A percentile compares a stretch with the other conserved stretches of the same genome.
These are phyloP conservation scores for Truncatella angustata DNA, from an alignment of 2,329 filamentous ascomycete species.

Conservation along the genomic window DNA sequence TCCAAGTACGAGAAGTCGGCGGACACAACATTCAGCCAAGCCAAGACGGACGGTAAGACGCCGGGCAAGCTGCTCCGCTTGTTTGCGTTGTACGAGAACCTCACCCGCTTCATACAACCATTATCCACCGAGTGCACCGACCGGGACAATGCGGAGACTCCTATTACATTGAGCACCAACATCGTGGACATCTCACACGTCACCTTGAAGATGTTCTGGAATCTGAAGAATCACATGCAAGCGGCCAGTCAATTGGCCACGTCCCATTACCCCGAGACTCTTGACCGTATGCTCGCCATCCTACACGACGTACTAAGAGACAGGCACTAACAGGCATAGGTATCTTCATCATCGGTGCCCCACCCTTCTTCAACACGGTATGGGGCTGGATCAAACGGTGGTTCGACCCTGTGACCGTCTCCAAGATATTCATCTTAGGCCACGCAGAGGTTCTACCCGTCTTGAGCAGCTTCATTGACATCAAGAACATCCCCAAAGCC, in stretches of 20 bases:
- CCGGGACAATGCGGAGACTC: constrained; percentile 72
- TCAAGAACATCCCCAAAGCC: constrained; percentile 78
- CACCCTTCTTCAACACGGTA: constrained; percentile 86
- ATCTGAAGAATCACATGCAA: constrained; percentile 91
- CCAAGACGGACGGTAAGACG: constrained; percentile 64
- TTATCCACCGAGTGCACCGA: constrained; percentile 74
- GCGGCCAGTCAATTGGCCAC: constrained; percentile 85
- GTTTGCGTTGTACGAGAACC: constrained; percentile 91
- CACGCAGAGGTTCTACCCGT: constrained; percentile 72
- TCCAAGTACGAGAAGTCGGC: constrained; percentile 70
- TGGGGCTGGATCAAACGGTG: constrained; percentile 95
- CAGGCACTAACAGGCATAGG: constrained; percentile 22
- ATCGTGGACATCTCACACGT: constrained; percentile 91
- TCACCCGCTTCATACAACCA: constrained; percentile 83
- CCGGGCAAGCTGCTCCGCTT: constrained; percentile 77
- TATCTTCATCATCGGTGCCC: constrained; percentile 78
- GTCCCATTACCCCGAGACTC: constrained; percentile 90
- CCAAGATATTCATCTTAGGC: constrained; percentile 90
- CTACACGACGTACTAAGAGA: too few species aligned
- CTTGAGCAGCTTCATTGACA: constrained; percentile 77
- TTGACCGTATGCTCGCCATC: constrained; percentile 68
- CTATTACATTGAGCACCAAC: constrained; percentile 89
- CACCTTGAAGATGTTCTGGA: constrained; percentile 93
- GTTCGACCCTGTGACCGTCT: constrained; percentile 91
- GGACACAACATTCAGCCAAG: constrained; percentile 50